Evolutionary conservation across 2,329 filamentous ascomycete species (phyloP), one percentile per base, ranked within the genome.

Genomic region (Fusarium concolor): DNA sequence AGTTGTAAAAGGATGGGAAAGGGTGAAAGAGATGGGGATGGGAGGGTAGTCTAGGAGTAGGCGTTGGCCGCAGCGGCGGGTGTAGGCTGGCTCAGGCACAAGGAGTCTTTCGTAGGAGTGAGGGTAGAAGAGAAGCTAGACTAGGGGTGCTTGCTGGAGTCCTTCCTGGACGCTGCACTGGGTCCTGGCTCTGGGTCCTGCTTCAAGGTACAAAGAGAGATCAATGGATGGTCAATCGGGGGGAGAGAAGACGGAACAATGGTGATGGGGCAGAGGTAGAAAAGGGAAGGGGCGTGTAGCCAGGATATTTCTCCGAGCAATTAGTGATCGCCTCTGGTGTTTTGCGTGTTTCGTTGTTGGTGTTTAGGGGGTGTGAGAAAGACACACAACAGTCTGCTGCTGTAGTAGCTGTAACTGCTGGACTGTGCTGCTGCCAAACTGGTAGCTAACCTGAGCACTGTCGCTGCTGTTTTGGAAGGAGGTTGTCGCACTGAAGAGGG

Each of bases 251-350:
- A 62, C 45, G 56, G 56, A 66, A 58, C 59, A 57, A 57, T 53
- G 51, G 44, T 38, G 38, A 28, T 35, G 44, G 33, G 49, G 47
- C 44, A 64, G 39, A 33, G 38, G 52, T 52, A 50, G 28, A 55
- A 35, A 53, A 54, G 50, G 59, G 59, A 57, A 43, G 50, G 61
- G 55, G 59, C 31, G 58, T 60, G 55, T 59, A 24, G 53, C 68
- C 56, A 53, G 56, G 52, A 60, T 68, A 71, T 70, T 70, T 69
- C 70, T 70, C 70, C 70, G 63, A 71, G 52, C 46, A 65, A 71
- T 73, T 60, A 70, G 47, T 58, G 68, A 70, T 71, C 57, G 63
- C 44, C 49, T 56, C 37, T 63, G 51, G 44, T 64, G 51, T 64
- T 63, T 64, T 64, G 60, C 31, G 22, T 53, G 56, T 61, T 56